Evolutionary conservation across 2,329 filamentous ascomycete species (phyloP).

Genomic region (Neurospora sp.): DNA sequence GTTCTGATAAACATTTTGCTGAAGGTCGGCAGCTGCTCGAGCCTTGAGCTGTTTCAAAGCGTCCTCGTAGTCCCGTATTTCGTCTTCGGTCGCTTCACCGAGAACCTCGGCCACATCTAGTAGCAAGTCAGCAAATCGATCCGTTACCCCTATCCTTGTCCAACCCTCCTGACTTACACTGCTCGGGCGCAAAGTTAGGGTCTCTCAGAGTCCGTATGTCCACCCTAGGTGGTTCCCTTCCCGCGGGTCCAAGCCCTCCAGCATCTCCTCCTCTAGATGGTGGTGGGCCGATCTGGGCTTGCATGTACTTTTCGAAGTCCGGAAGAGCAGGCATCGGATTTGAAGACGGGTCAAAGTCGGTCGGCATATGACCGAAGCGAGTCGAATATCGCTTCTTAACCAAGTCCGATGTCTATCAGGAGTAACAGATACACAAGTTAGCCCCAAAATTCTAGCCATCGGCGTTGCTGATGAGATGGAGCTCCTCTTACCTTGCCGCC

Average conservation of each 20-base stretch:
- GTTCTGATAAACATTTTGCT: constrained; percentile 95
- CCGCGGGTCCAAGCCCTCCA: constrained; percentile 22
- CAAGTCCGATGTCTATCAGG: constrained; percentile 58
- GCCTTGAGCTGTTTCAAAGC: constrained; percentile 67
- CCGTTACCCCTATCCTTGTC: constrained; percentile 4
- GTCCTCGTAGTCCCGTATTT: constrained; percentile 74
- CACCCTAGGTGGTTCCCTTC: constrained; percentile 41
- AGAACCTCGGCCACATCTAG: constrained; percentile 58
- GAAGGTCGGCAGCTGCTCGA: constrained; percentile 72
- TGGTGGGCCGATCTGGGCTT: constrained; percentile 32
- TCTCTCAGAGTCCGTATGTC: constrained; percentile 73
- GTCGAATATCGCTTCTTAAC: constrained; percentile 94
- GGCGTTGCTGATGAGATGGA: neutral
- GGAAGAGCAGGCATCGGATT: constrained; percentile 64
- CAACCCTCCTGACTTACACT: constrained; percentile 45
- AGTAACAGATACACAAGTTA: constrained; percentile 9
- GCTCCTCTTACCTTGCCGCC: constrained; percentile 41
- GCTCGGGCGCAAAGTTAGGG: constrained; percentile 67
- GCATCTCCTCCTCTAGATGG: constrained; percentile 41
- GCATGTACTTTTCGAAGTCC: constrained; percentile 48
- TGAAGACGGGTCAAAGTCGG: constrained; percentile 58
- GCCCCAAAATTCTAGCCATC: neutral
- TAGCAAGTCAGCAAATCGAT: neutral
- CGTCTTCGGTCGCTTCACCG: constrained; percentile 76
- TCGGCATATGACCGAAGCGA: constrained; percentile 70